Evolutionary conservation across 306 rosid species (phyloP), one percentile per base, ranked within the genome.

Genomic region (Parietaria judaica): DNA sequence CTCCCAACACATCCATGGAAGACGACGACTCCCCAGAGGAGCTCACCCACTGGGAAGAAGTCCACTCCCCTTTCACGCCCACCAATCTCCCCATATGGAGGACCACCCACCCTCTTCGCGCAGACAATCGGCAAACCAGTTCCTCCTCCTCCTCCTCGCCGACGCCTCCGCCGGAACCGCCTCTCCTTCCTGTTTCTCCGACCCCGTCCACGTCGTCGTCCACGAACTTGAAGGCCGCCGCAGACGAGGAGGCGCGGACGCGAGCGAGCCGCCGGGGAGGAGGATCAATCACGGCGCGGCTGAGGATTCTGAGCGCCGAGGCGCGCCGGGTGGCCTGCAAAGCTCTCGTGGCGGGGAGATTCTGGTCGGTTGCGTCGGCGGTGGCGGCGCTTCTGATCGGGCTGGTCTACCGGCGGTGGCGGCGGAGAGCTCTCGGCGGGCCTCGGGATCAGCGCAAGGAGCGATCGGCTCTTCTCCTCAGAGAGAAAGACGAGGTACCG

Each of bases 401-500:
- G 8, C n/a, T 66, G 16, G 59, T 71, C 51, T 81, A 52, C 49
- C 5, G 63, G 54, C 70, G 47, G 58, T 78, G 81, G 56, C 77
- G 73, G 4, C 60, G 67, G 51, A 66, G 54, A 50, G 17, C 37
- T 2, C 35, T 8, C 1, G 13, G 50, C 1, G 13, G 50, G 49
- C 50, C 11, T 31, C 66, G 59, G 14, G 31, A 67, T 45, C 23
- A 62, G 9, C 15, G 67, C 51, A 66, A 23, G 6, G 74, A 75
- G 7, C 64, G 66, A 11, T 54, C 63, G 68, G 36, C 54, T 7
- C 44, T 11, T 51, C 81, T 83, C 58, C 51, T 83, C 6, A 71
- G 59, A 67, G 76, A 77, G 61, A 86, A 71, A 72, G 95, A 86
- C 38, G 84, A 86, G 95, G 95, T 81, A 13, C 31, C 31, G 31